Conservation (phyloP, 2,329 filamentous ascomycete genomes). For the Periglandula ipomoeae region DNA sequence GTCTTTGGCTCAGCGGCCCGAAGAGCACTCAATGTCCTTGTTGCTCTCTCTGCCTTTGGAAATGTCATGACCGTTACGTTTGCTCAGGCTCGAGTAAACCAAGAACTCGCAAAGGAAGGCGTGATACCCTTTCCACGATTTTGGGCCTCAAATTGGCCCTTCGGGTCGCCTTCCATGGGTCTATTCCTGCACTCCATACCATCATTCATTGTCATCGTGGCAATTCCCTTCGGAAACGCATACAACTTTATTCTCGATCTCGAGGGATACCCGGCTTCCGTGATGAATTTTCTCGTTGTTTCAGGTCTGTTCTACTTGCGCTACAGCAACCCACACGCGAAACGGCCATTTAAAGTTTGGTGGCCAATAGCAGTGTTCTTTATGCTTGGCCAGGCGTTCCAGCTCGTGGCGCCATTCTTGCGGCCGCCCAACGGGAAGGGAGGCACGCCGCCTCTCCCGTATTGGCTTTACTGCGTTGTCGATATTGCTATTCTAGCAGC, state of each 20-base stretch:
- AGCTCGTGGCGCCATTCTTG: slow-evolving; percentile 14
- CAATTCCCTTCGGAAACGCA: slow-evolving; percentile 56
- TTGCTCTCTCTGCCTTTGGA: slow-evolving; percentile 51
- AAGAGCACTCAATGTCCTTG: slow-evolving; percentile 42
- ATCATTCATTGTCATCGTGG: slow-evolving; percentile 50
- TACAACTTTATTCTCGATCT: slow-evolving; percentile 59
- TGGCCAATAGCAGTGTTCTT: slow-evolving; percentile 13
- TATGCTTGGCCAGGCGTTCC: slow-evolving; percentile 14
- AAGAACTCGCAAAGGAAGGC: slow-evolving; percentile 62
- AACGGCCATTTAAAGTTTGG: slow-evolving; percentile 14
- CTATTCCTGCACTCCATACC: not conserved
- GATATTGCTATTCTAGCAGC: slow-evolving; percentile 11
- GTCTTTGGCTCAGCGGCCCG: slow-evolving; percentile 49
- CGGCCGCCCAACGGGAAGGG: slow-evolving; percentile 12
- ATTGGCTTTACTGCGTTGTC: slow-evolving; percentile 16
- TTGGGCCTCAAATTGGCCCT: slow-evolving; percentile 61
- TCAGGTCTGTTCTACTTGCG: slow-evolving; percentile 12
- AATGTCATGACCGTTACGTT: slow-evolving; percentile 55
- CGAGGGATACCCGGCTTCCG: slow-evolving; percentile 6
- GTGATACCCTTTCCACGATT: slow-evolving; percentile 56
- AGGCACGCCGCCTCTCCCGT: slow-evolving; percentile 14
- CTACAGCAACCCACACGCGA: slow-evolving; percentile 9
- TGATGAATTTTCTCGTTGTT: slow-evolving; percentile 8
- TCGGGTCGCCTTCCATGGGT: slow-evolving; percentile 51
- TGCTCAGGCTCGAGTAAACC: slow-evolving; percentile 48